Evolutionary conservation across 2,329 filamentous ascomycete species (phyloP).

Genomic region (Saccharata proteae): DNA sequence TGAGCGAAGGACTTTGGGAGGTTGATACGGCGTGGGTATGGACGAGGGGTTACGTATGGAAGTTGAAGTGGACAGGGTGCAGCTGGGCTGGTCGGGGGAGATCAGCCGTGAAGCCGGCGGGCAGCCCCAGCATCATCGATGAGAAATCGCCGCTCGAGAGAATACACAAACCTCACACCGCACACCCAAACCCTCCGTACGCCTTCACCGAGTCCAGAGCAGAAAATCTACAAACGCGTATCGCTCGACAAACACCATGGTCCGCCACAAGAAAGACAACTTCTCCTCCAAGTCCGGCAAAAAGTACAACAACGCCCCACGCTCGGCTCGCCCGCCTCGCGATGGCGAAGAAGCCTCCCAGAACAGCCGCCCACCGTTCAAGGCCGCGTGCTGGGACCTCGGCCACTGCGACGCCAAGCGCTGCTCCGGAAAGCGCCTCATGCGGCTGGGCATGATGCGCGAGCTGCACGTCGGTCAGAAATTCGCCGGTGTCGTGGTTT

Average conservation of each 20-base stretch:
- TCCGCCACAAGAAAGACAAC: slow-evolving; percentile 90
- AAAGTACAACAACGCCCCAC: slow-evolving; percentile 49
- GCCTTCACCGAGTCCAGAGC: too few species aligned
- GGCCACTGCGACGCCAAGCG: slow-evolving; percentile 95
- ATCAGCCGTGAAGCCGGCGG: too few species aligned
- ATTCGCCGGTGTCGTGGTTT: slow-evolving; percentile 84
- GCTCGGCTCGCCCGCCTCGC: slow-evolving; percentile 43
- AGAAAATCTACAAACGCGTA: too few species aligned
- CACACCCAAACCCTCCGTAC: too few species aligned
- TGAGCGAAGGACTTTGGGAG: not conserved
- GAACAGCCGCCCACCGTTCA: slow-evolving; percentile 44
- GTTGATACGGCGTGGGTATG: too few species aligned
- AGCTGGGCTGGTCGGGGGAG: too few species aligned
- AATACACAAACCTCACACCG: too few species aligned
- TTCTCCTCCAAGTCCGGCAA: slow-evolving; percentile 51
- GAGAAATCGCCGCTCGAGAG: too few species aligned
- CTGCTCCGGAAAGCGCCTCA: slow-evolving; percentile 90
- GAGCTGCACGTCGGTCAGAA: slow-evolving; percentile 86
- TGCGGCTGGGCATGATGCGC: slow-evolving; percentile 86
- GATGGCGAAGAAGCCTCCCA: slow-evolving; percentile 28
- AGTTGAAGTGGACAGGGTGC: too few species aligned
- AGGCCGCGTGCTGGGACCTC: slow-evolving; percentile 94
- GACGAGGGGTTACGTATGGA: too few species aligned
- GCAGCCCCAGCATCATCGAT: too few species aligned
- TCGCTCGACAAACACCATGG: slow-evolving; percentile 45